Conservation (phyloP, 148 eudicot genomes). For the Vaccinium macrocarpon region DNA sequence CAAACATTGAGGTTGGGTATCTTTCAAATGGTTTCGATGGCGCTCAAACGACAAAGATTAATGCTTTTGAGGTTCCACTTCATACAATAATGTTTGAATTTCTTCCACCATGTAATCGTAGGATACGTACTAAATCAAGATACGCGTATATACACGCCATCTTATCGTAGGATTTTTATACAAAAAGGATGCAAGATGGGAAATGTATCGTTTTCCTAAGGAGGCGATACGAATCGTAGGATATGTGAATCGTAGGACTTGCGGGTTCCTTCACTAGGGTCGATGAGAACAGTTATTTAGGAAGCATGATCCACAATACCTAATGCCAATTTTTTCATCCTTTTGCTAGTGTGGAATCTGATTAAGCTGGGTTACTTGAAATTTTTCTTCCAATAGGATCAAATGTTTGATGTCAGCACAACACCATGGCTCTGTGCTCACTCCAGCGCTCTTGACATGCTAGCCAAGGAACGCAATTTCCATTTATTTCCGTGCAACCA, state of each 20-base stretch:
- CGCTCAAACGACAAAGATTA: too few species aligned
- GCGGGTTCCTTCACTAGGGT: neutral
- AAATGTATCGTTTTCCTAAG: too few species aligned
- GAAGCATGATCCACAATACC: neutral
- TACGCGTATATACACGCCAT: too few species aligned
- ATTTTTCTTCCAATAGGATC: neutral
- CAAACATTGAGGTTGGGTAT: too few species aligned
- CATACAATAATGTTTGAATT: too few species aligned
- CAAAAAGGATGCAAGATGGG: too few species aligned
- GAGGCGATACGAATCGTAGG: too few species aligned
- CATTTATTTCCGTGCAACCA: neutral
- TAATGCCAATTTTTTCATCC: neutral
- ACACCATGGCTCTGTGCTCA: neutral
- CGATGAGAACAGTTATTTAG: neutral
- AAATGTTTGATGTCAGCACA: neutral
- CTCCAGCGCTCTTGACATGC: neutral
- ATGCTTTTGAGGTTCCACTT: too few species aligned
- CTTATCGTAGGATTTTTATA: too few species aligned
- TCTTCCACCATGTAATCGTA: too few species aligned
- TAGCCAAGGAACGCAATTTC: neutral
- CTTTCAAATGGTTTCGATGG: too few species aligned
- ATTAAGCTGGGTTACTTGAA: neutral
- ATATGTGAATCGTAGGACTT: neutral
- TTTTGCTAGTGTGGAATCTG: neutral
- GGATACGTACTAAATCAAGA: too few species aligned